Base-by-base conservation (phyloP, 1,284 basidiomycete species). In the Ustilago curta region DNA sequence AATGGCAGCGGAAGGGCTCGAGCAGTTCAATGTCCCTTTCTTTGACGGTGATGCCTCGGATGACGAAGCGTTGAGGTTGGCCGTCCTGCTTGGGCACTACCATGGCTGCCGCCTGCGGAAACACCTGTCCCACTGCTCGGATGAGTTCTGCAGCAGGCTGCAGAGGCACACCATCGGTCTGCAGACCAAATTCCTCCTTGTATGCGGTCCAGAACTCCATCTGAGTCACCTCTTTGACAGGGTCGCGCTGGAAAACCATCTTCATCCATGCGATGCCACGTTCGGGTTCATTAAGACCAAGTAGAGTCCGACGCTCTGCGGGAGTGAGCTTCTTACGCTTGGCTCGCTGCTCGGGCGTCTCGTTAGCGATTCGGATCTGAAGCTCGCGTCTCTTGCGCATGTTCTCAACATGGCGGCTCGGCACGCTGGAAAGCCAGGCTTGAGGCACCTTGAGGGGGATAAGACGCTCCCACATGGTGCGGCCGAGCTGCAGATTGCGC, bases 161-260 rank as follows among this genome's bases (percentile, higher is more conserved):
- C 54, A 92, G 86, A 47, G 87, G 87, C 88, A 89, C 12, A 87
- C 86, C 78, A 87, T 88, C 45, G 43, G 63, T 59, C 16, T 50
- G 31, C 12, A 61, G 43, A 25, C 76, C 61, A 47, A 86, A 86
- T 56, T 85, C 83, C 65, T 92, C 91, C 78, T 91, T 91, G 86
- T 95, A 95, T 14, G 93, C 87, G 62, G 89, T 92, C 93, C 93
- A 95, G 73, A 95, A 92, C 70, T 93, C 92, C 58, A 94, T 92
- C 85, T 95, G 93, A 0, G 93, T 93, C 49, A 95, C 87, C 79
- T 94, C 92, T 8, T 90, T 89, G 2, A 91, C 89, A 1, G 89
- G 83, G 63, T 90, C 90, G 21, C 89, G 86, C 11, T 90, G 87
- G 78, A 93, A 95, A 88, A 93, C 90, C 11, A 87, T 84, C 78